These are phyloP conservation scores for Chalciporus chontae DNA, from an alignment of 768 basidiomycete species.

Conservation along the genomic window DNA sequence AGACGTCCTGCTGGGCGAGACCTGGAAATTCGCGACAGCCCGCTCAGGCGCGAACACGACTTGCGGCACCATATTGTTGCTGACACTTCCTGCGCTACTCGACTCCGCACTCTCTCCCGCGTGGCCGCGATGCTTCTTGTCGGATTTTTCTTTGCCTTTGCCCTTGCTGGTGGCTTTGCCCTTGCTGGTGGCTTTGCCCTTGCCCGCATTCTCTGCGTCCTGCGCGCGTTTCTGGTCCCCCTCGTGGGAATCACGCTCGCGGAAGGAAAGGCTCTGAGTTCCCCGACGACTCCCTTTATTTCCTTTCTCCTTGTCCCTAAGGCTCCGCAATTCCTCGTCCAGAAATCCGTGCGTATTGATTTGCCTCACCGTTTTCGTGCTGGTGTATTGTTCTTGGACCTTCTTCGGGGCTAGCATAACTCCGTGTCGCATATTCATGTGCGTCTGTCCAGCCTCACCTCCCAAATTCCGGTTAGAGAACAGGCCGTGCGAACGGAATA, in stretches of 20 bases:
- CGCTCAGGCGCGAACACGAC: constrained; percentile 7
- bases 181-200: constrained; percentile 21
- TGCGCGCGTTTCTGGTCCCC: constrained; percentile 20
- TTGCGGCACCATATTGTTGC: constrained; percentile 4
- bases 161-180: constrained; percentile 28
- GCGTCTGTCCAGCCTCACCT: constrained; percentile 10
- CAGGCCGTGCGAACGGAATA: constrained; percentile 59
- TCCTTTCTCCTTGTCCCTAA: constrained; percentile 17
- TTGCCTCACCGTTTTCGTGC: constrained; percentile 67
- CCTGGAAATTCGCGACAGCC: constrained; percentile 10
- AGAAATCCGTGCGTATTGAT: constrained; percentile 66
- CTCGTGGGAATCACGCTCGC: constrained; percentile 21
- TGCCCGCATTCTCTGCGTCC: constrained; percentile 27
- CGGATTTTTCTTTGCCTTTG: constrained; percentile 27
- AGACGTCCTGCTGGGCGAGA: constrained; percentile 19
- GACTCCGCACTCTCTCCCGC: constrained; percentile 29
- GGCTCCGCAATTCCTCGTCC: constrained; percentile 37
- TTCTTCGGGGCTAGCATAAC: constrained; percentile 69
- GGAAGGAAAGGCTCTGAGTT: constrained; percentile 10
- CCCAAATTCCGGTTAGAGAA: constrained; percentile 16
- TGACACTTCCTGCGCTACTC: constrained; percentile 29
- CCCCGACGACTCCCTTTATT: constrained; percentile 14
- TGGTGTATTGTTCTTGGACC: constrained; percentile 79
- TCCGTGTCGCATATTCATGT: constrained; percentile 29
- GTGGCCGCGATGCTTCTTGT: constrained; percentile 27